Evolutionary conservation across 768 basidiomycete genomes (phyloP), one percentile per base, ranked within the genome.

Genomic region (Trametes sanguinea): DNA sequence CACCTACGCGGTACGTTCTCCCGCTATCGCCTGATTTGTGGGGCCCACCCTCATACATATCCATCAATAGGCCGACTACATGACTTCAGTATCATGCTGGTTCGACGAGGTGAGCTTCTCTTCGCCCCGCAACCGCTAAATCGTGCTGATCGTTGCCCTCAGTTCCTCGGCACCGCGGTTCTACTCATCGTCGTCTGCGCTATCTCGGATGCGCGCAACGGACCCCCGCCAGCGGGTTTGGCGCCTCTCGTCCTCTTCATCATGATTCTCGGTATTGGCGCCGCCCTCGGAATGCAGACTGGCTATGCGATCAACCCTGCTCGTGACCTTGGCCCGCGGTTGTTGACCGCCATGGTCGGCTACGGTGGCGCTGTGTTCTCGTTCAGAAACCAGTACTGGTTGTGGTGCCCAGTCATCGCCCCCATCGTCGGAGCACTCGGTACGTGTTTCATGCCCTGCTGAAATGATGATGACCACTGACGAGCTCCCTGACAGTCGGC

Each of bases 321-420:
- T 35, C 85, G 89, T 67, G 88, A 90, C 73, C 74, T 90, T 32
- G 88, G 89, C 5, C 88, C 88, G 2, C 80, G 88, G 8, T 66
- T 90, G 37, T 71, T 89, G 69, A 88, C 86, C 1, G 80, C 87
- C 5, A 88, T 89, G 84, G 87, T 80, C 6, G 89, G 88, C n/a
- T 90, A 88, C 65, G 88, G 88, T 22, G 73, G 72, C 68, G 76
- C 78, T 43, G 74, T 80, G 16, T 83, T 76, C 74, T 56, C 68
- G 37, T 75, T 68, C 57, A 68, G 72, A 65, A 82, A 78, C 67
- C 87, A 90, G 60, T 90, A 89, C 68, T 90, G 88, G 88, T 62
- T 90, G 39, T 90, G 89, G 88, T 83, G 83, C 65, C 83, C 86
- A 2, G 67, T 87, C 16, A 72, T 87, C 42, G 86, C 76, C 1